These are phyloP conservation scores for Talaromyces pinophilus DNA, from an alignment of 2,329 filamentous ascomycete genomes.

Conservation along the genomic window DNA sequence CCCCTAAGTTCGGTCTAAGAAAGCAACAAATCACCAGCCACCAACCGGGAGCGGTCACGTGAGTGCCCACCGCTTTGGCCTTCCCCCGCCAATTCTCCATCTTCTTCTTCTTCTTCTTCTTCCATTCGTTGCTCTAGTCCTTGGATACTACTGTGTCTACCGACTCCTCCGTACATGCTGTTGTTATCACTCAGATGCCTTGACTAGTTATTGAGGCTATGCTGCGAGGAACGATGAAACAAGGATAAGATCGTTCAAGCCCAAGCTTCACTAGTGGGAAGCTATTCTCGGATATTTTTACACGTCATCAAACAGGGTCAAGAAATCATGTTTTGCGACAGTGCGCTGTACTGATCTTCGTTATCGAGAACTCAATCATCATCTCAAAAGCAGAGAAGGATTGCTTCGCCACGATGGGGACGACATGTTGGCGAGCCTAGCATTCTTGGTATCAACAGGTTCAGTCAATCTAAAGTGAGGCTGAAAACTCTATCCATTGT, in stretches of 20 bases:
- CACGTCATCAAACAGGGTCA: conserved; percentile 4
- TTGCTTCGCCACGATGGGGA: neutral
- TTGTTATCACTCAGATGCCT: neutral
- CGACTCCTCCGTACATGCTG: neutral
- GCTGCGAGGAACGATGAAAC: neutral
- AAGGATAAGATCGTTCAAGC: neutral
- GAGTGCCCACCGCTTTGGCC: neutral
- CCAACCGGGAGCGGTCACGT: neutral
- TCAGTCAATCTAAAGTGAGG: neutral
- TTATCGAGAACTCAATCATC: neutral
- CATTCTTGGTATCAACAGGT: neutral
- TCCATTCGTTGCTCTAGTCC: neutral
- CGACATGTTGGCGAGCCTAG: neutral
- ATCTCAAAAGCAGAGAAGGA: neutral
- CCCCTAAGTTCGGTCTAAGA: neutral
- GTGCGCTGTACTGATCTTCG: neutral
- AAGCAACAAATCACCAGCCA: conserved; percentile 10
- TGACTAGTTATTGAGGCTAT: neutral
- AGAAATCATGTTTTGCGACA: neutral
- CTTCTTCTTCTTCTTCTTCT: neutral
- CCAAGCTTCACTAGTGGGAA: conserved; percentile 5
- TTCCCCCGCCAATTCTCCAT: conserved; percentile 1
- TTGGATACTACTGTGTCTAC: too few species aligned
- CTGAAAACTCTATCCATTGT: neutral
- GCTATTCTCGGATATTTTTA: conserved; percentile 4